Evolutionary conservation across 148 eudicot genomes (phyloP), one percentile per base, ranked within the genome.

Genomic region (Amaranthus hypochondriacus): DNA sequence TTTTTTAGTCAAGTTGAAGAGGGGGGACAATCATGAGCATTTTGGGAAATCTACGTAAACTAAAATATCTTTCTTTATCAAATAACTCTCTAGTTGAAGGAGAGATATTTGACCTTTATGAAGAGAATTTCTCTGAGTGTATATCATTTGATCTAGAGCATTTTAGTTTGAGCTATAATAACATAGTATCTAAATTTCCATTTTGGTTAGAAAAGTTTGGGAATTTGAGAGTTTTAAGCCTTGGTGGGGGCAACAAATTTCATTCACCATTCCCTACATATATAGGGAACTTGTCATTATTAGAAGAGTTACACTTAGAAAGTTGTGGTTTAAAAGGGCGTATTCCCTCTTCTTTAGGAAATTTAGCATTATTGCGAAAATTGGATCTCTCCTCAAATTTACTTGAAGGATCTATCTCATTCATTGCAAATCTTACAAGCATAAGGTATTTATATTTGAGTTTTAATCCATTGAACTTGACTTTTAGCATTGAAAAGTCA

Each of bases 371-470:
- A 5, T 58, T 75, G 66, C 3, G 49, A 68, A 7, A 2, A 4
- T 14, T 75, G 50, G 21, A 64, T 58, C 70, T 77, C 47, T 70
- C 79, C 2, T 63, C 70, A 10, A 77, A 77, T 4, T 43, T 5
- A 5, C 44, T 77, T 13, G 12, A 70, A 13, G 75, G 65, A 56
- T 6, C 75, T 2, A 10, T 47, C 2, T 7, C 10, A 5, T 67
- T 63, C 53, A 58, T 75, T 21, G 68, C 60, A 55, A 64, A 81
- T 65, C 84, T 81, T 75, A 71, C 85, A 6, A 63, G 70, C 7
- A 64, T 79, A 18, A 5, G n/a, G 0, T 0, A 3, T 2, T 68
- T 81, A 13, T 55, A 66, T n/a, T 66, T 81, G 11, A n/a, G 48
- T 18, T 4, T 0, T 56, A 77, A 81, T 66, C 4, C 65, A 0